A percentile compares a stretch with the other conserved stretches of the same genome.
Evolutionary conservation across 2,329 filamentous ascomycete species (phyloP).

Genomic region (Grosmannia clavigera): DNA sequence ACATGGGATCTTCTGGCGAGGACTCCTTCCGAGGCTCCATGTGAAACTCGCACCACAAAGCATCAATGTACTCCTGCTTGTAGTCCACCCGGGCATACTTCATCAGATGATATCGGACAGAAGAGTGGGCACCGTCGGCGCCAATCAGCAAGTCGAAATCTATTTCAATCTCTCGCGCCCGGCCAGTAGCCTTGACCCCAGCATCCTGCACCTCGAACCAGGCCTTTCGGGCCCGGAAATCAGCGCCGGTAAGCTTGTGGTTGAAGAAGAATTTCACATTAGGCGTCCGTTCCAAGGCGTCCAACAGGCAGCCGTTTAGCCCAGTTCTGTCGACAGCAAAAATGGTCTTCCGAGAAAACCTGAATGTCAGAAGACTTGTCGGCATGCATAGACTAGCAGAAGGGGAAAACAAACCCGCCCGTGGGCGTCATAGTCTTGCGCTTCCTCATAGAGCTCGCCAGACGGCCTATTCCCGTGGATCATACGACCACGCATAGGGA

Average conservation of each 20-base stretch:
- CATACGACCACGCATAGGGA: constrained; percentile 95
- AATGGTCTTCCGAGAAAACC: constrained; percentile 46
- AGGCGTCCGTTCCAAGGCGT: constrained; percentile 68
- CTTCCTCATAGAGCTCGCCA: constrained; percentile 58
- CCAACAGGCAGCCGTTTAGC: constrained; percentile 72
- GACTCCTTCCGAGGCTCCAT: constrained; percentile 43
- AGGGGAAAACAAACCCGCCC: constrained; percentile 50
- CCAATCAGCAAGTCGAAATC: constrained; percentile 89
- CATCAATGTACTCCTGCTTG: constrained; percentile 89
- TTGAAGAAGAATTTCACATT: constrained; percentile 91
- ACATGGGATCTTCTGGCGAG: constrained; percentile 18
- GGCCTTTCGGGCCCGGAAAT: constrained; percentile 66
- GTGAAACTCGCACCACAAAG: constrained; percentile 91
- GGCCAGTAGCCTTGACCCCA: constrained; percentile 23
- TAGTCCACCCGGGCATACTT: constrained; percentile 88
- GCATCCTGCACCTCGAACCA: constrained; percentile 62
- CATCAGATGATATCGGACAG: constrained; percentile 88
- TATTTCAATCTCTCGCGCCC: constrained; percentile 64
- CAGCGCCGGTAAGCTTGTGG: constrained; percentile 83
- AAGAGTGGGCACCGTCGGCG: constrained; percentile 88
- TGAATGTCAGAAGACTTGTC: too few species aligned
- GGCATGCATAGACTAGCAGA: neutral
- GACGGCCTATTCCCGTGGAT: constrained; percentile 61
- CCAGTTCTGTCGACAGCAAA: constrained; percentile 74
- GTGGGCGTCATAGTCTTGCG: constrained; percentile 85